Percentiles rank a stretch among this genome's conserved stretches.
Evolutionary conservation across 345 rosid genomes (phyloP).

Genomic region (Populus alba): DNA sequence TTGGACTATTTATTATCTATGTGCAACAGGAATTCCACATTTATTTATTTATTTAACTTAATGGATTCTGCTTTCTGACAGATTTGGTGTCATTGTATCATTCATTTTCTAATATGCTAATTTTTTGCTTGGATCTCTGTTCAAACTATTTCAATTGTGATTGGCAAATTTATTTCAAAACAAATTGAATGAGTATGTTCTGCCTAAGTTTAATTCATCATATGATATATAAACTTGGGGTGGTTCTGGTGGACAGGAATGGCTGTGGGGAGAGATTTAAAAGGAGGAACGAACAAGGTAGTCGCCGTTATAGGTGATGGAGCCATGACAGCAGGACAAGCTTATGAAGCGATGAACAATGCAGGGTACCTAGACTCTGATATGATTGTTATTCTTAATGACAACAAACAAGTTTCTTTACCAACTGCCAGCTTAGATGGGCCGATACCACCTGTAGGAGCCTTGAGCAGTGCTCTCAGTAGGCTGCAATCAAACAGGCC

Average conservation of each 20-base stretch:
- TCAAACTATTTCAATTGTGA: background rate
- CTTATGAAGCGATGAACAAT: conserved; percentile 98
- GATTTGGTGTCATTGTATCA: background rate
- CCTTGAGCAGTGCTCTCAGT: conserved; percentile 94
- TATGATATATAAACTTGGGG: background rate
- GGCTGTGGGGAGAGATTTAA: conserved; percentile 94
- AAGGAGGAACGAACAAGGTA: conserved; percentile 69
- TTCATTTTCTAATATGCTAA: background rate
- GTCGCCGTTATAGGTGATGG: conserved; percentile 93
- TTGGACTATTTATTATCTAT: background rate
- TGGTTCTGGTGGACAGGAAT: conserved; percentile 54
- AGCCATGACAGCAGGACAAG: conserved; percentile 99
- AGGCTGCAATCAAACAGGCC: conserved; percentile 90
- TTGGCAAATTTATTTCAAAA: background rate
- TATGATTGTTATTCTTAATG: conserved; percentile 95
- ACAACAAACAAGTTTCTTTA: conserved; percentile 93
- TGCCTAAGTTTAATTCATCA: background rate
- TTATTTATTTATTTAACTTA: background rate
- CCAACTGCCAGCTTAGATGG: conserved; percentile 96
- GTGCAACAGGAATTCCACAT: background rate
- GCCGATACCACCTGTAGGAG: conserved; percentile 94
- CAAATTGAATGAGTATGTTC: background rate
- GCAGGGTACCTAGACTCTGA: conserved; percentile 95
- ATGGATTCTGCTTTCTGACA: background rate
- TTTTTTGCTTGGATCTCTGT: background rate